Evolutionary conservation across 2,329 filamentous ascomycete genomes (phyloP).

Genomic region (Hypocrella siamensis): DNA sequence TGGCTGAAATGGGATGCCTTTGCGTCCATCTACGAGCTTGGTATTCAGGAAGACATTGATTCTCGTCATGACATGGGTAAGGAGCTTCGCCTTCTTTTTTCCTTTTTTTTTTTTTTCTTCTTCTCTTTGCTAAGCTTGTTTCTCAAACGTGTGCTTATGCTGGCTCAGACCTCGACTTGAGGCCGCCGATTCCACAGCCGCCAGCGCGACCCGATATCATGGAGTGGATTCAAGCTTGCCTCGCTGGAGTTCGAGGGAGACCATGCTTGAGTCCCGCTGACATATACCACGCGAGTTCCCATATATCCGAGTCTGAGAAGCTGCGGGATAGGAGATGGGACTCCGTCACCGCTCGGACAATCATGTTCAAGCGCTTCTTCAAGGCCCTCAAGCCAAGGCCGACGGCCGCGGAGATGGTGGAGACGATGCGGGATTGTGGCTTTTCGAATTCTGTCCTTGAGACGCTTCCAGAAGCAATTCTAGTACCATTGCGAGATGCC

Average conservation of each 20-base stretch:
- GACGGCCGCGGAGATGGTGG: constrained; percentile 48
- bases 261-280: constrained; percentile 27
- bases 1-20: constrained; percentile 63
- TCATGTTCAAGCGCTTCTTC: constrained; percentile 56
- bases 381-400: constrained; percentile 34
- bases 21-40: constrained; percentile 31
- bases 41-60: constrained; percentile 32
- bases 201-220: constrained; percentile 25
- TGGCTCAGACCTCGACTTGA: constrained; percentile 18
- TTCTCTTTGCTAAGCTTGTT: too few relatives aligned
- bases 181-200: constrained; percentile 17
- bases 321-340: constrained; percentile 25
- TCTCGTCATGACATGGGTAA: constrained; percentile 23
- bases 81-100: too few relatives aligned
- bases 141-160: too few relatives aligned
- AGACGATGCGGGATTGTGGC: constrained; percentile 56
- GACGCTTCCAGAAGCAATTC: constrained; percentile 72
- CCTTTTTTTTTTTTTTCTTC: too few relatives aligned
- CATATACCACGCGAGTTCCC: constrained; percentile 24
- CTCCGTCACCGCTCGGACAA: constrained; percentile 45
- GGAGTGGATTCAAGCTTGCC: constrained; percentile 35
- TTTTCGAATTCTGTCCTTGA: constrained; percentile 56
- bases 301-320: constrained; percentile 18
- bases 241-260: constrained; percentile 21
- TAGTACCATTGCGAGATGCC: constrained; percentile 65